Evolutionary conservation across 1,139 yeast species (phyloP), one percentile per base, ranked within the genome.

Genomic region (Candida mesenterica): DNA sequence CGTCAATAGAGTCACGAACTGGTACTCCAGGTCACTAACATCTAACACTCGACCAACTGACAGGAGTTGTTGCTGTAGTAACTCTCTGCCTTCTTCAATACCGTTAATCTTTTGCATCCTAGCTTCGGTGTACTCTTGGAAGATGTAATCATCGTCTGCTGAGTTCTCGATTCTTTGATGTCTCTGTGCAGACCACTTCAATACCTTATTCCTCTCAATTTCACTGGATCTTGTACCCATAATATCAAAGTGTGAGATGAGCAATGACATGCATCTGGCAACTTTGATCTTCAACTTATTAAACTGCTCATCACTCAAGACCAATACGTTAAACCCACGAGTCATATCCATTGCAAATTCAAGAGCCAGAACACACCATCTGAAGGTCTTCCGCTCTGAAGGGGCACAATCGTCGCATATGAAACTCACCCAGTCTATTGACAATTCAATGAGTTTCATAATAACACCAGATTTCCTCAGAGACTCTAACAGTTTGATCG

Each of bases 311-410:
- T 87, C 88, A 40, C 77, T 78, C 32, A 92, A 68, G 0, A 90
- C 88, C 39, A 90, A 66, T 30, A 92, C 88, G 52, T 90, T 90
- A 55, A 86, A 85, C 2, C 97, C 97, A 36, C 86, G 73, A 0
- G 96, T 89, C 80, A 90, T 83, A 47, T 86, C 90, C 96, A 90
- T 88, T 1, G 96, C 94, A 68, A 89, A 92, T 57, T 92, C 98
- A 47, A 92, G 70, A 0, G 98, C 97, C 12, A 87, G 73, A 15
- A 92, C 97, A 61, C 97, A 88, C 96, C 97, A 92, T 50, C 95
- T 71, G 56, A 92, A 92, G 0, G 97, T 92, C 51, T 81, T 85
- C 38, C 85, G 74, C 50, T 90, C 97, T 0, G 95, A 84, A 0
- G 97, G 96, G 15, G 81, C 81, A 64, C 98, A 92, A 52, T 90